A percentile compares a stretch with the other conserved stretches of the same genome.
Conservation (phyloP, 805 yeast genomes). For the Teunomyces tritomae region DNA sequence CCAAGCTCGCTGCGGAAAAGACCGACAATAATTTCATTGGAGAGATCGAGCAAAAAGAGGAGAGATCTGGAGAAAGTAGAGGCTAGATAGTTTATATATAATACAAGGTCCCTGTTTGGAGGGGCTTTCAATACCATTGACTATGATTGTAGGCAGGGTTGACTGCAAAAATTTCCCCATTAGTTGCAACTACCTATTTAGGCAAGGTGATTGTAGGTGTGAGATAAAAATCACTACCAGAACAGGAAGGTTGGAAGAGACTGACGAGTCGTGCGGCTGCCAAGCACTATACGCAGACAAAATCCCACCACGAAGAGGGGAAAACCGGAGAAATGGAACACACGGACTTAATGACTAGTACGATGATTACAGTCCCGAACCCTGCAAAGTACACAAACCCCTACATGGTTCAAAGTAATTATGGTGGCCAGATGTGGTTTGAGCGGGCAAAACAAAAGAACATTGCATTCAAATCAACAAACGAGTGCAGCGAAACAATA, state of each 20-base stretch:
- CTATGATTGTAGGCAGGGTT: background rate
- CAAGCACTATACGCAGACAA: background rate
- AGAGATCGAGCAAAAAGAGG: background rate
- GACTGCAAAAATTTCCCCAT: background rate
- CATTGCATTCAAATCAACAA: too few relatives aligned
- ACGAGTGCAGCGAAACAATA: too few relatives aligned
- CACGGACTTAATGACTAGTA: too few relatives aligned
- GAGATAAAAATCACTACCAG: background rate
- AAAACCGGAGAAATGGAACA: background rate
- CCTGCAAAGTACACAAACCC: too few relatives aligned
- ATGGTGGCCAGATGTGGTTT: too few relatives aligned
- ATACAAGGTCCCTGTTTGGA: background rate
- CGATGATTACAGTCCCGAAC: too few relatives aligned
- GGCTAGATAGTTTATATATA: background rate
- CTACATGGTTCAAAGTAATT: too few relatives aligned
- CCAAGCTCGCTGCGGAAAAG: constrained; percentile 8
- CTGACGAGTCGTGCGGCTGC: background rate
- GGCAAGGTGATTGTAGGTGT: constrained; percentile 5
- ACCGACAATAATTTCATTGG: constrained; percentile 13
- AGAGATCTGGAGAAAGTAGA: background rate
- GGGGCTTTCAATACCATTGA: background rate
- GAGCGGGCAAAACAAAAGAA: too few relatives aligned
- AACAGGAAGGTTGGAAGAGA: background rate
- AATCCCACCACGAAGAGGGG: background rate
- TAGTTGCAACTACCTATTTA: constrained; percentile 8